Evolutionary conservation across 2,329 filamentous ascomycete genomes (phyloP), one percentile per base, ranked within the genome.

Genomic region (Niveomyces coronatus): DNA sequence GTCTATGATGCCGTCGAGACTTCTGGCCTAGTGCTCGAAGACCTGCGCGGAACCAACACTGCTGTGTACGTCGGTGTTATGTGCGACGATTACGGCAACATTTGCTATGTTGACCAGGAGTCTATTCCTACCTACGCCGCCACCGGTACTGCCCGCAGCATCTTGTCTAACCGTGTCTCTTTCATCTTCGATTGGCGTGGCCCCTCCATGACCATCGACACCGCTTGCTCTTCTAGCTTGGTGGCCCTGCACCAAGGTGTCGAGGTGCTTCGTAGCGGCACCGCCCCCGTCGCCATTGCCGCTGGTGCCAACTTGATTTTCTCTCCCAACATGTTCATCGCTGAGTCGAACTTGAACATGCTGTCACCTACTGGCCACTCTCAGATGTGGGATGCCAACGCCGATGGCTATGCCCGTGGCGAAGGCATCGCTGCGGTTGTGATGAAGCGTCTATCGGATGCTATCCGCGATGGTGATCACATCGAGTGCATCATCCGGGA

Each of bases 321-420:
- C 13, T 45, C 40, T 17, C 49, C 46, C 4, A 42, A 48, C 4
- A 39, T 39, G 15, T 49, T 41, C 28, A 45, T 49, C 29, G 41
- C 43, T 6, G 46, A 47, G 5, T 64, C 61, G 36, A 63, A 69
- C 42, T 50, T 69, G 27, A 65, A 67, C 45, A 65, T 66, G 61
- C 46, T 68, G 5, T 62, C 59, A 4, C 52, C 60, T 1, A 54
- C 46, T 1, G 55, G 58, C 9, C 45, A 50, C 11, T 58, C 49
- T 34, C 50, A 51, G 7, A 63, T 62, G 53, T 69, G 59, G 54
- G 63, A 67, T 44, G 53, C 49, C 3, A 50, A 49, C 3, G 71
- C 67, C 0, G 54, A 71, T 44, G 71, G 69, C 2, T 74, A 73
- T 45, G 68, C 58, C 4, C 59, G 71, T 0, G 71, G 70, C 8